Percentiles rank a stretch among this genome's conserved stretches.
phyloP scores from a whole-genome alignment of 1,284 basidiomycete genomes.

The Leccinum variabile region DNA sequence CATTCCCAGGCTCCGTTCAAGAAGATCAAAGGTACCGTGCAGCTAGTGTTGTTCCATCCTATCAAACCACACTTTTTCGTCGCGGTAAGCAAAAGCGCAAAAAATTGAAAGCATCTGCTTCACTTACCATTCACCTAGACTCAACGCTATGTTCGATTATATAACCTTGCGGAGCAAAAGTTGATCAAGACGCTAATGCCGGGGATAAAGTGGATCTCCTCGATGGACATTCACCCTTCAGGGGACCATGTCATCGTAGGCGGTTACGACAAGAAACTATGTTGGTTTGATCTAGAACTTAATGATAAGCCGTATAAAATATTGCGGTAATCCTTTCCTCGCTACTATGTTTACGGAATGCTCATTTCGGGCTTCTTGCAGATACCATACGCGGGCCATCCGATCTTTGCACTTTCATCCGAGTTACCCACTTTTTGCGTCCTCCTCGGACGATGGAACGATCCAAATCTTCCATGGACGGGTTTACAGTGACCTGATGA shows the following conservation, averaged over 20 bases:
- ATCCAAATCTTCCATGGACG: slow-evolving; percentile 97
- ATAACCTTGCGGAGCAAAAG: slow-evolving; percentile 93
- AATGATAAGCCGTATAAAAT: slow-evolving; percentile 96
- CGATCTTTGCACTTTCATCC: slow-evolving; percentile 91
- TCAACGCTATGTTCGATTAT: slow-evolving; percentile 93
- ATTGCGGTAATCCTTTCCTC: slow-evolving; percentile 58
- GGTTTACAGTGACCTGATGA: slow-evolving; percentile 92
- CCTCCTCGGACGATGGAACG: slow-evolving; percentile 94
- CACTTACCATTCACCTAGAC: slow-evolving; percentile 53
- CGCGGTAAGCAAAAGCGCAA: slow-evolving; percentile 59
- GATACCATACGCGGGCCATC: slow-evolving; percentile 92
- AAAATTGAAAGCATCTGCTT: slow-evolving; percentile 6
- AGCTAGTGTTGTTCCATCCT: slow-evolving; percentile 94
- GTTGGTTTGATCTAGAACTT: slow-evolving; percentile 98
- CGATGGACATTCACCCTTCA: slow-evolving; percentile 92
- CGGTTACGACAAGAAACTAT: slow-evolving; percentile 95
- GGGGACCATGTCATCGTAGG: slow-evolving; percentile 97
- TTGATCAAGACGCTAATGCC: slow-evolving; percentile 90
- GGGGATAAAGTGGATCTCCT: slow-evolving; percentile 96
- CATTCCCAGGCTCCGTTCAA: slow-evolving; percentile 98
- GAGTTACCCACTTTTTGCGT: slow-evolving; percentile 94
- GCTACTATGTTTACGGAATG: slow-evolving; percentile 2
- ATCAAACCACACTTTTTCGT: slow-evolving; percentile 95
- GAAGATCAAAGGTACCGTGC: slow-evolving; percentile 88
- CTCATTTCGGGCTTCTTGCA: slow-evolving; percentile 36